phyloP scores from a whole-genome alignment of 257 asterid genomes.

The Fraxinus cuspidata region DNA sequence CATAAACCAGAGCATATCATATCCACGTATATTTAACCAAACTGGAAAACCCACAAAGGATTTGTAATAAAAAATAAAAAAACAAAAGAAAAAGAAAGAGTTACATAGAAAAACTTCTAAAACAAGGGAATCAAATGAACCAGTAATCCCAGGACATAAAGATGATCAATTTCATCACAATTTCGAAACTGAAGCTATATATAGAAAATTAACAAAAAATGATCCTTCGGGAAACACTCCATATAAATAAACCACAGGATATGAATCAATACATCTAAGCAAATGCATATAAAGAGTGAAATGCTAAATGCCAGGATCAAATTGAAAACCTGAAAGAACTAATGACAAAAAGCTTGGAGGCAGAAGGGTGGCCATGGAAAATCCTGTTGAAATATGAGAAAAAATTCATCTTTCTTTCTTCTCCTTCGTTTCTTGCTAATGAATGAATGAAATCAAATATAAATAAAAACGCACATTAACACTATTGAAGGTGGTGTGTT shows the following conservation, averaged over 20 bases:
- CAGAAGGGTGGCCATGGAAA: constrained; percentile 41
- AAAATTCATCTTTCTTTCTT: constrained; percentile 48
- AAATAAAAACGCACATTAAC: background rate
- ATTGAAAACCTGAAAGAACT: constrained; percentile 60
- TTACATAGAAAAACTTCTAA: background rate
- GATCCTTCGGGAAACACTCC: background rate
- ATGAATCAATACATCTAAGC: background rate
- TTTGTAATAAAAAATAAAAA: background rate
- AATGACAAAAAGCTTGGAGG: constrained; percentile 58
- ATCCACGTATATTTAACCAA: background rate
- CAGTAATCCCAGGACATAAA: background rate
- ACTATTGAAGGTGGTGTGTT: background rate
- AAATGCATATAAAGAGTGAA: background rate
- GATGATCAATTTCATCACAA: background rate
- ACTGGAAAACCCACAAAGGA: background rate
- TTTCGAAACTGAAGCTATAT: constrained; percentile 4
- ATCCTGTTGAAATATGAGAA: constrained; percentile 53
- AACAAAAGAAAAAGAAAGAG: background rate
- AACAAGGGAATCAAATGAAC: background rate
- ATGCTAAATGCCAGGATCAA: background rate
- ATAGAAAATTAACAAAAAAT: background rate
- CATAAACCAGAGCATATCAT: no score
- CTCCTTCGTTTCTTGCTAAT: background rate
- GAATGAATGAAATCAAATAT: background rate
- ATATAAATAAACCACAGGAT: background rate